Evolutionary conservation across 441 rosid genomes (phyloP), one percentile per base, ranked within the genome.

Genomic region (Viola pubescens): DNA sequence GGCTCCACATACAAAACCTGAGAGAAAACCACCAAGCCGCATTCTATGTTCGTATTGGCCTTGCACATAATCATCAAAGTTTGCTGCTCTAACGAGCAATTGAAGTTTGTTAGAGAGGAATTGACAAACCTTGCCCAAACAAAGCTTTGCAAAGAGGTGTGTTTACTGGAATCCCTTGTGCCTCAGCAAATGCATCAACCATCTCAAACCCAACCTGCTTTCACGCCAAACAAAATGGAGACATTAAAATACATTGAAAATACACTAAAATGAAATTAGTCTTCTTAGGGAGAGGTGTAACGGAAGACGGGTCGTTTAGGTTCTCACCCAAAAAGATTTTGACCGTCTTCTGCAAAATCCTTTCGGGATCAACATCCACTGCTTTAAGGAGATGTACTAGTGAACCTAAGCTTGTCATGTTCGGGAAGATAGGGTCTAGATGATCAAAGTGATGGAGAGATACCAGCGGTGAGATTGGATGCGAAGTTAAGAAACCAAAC

Each of bases 151-250:
- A 87, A 42, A 81, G 78, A 44, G 77, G 67, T 7, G 61, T 41
- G 70, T 74, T 69, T 84, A 85, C 65, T 1, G 67, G 64, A 70
- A 89, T 82, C 62, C 87, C 87, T 11, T 70, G 75, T 16, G 88
- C 79, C 65, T 83, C 75, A 14, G 88, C 81, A 75, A 91, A 83
- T 3, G 74, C 77, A 70, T 85, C 87, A 14, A 89, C 75, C 89
- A 89, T 79, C 62, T 89, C 87, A 56, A 89, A 87, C 56, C 95
- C 98, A 48, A 85, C 85, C 96, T 91, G 84, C 70, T 53, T 59
- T 39, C 16, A 62, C 48, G 34, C 3, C 43, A 45, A 69, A 46
- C 61, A 4, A 49, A 9, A 45, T 13, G 3, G 34, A 11, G 56
- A 46, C 47, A 11, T 9, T 9, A n/a, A 61, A 59, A 19, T 64